phyloP scores from a whole-genome alignment of 2,329 filamentous ascomycete genomes.

The Nigrospora sphaerica region DNA sequence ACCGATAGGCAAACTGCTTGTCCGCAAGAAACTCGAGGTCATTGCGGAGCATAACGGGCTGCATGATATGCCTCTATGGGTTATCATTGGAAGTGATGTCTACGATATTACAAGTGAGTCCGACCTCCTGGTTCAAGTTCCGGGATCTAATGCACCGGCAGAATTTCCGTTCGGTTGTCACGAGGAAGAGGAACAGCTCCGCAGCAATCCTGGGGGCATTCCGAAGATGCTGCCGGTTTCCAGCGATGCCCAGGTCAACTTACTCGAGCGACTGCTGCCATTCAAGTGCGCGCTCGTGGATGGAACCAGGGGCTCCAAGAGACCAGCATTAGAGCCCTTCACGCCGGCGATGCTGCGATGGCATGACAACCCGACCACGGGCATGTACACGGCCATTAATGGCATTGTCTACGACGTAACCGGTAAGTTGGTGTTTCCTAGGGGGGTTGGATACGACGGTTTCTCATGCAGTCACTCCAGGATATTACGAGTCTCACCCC shows the following conservation, averaged over 20 bases:
- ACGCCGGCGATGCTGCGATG: slow-evolving; percentile 8
- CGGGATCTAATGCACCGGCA: not conserved
- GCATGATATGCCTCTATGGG: slow-evolving; percentile 4
- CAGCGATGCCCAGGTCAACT: slow-evolving; percentile 2
- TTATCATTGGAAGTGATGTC: slow-evolving; percentile 2
- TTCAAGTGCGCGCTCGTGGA: slow-evolving; percentile 7
- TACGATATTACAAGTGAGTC: slow-evolving; percentile 12
- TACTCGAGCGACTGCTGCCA: slow-evolving; percentile 3
- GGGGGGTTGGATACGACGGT: not conserved
- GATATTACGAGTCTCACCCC: slow-evolving; percentile 9
- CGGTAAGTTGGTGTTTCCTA: slow-evolving; percentile 3
- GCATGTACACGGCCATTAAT: slow-evolving; percentile 8
- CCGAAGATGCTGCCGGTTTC: not conserved
- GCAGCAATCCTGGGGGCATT: not conserved
- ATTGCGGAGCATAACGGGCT: slow-evolving; percentile 6
- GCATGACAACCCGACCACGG: slow-evolving; percentile 9
- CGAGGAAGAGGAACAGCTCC: not conserved
- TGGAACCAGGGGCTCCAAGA: not conserved
- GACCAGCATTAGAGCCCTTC: not conserved
- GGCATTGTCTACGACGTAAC: slow-evolving; percentile 9
- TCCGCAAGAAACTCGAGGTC: not conserved
- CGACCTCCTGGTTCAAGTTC: not conserved
- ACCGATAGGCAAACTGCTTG: slow-evolving; percentile 3
- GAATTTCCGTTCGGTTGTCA: not conserved
- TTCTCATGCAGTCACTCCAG: not conserved